These are phyloP conservation scores for Alternaria rosae DNA, from an alignment of 2,329 filamentous ascomycete species.

Conservation along the genomic window DNA sequence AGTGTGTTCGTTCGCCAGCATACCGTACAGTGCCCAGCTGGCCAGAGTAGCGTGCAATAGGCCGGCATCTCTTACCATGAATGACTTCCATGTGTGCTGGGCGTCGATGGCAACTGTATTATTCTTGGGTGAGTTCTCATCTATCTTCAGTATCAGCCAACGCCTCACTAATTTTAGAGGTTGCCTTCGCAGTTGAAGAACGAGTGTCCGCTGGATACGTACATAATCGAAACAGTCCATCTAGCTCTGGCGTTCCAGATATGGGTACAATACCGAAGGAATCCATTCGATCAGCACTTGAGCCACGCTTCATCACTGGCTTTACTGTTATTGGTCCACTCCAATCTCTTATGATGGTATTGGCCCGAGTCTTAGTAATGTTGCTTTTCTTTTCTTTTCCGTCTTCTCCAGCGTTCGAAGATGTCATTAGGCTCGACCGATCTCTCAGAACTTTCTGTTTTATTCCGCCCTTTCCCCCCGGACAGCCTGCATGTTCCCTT, in stretches of 20 bases:
- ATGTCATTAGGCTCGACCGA: background rate
- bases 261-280: slow-evolving; percentile 36
- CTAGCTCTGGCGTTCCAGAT: slow-evolving; percentile 28
- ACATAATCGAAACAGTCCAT: slow-evolving; percentile 35
- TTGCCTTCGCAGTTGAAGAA: too few relatives aligned
- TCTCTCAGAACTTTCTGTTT: background rate
- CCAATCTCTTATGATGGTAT: background rate
- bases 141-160: slow-evolving; percentile 8
- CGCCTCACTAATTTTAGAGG: background rate
- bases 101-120: slow-evolving; percentile 35
- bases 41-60: slow-evolving; percentile 37
- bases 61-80: slow-evolving; percentile 32
- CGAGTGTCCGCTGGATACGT: slow-evolving; percentile 6
- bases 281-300: slow-evolving; percentile 26
- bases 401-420: background rate
- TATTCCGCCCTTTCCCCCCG: background rate
- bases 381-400: background rate
- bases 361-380: too few relatives aligned
- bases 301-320: slow-evolving; percentile 14
- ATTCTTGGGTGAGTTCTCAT: slow-evolving; percentile 20
- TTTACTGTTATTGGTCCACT: background rate
- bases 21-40: slow-evolving; percentile 39
- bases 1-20: slow-evolving; percentile 21
- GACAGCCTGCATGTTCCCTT: background rate
- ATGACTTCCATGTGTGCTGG: slow-evolving; percentile 30